Percentiles rank a stretch among this genome's conserved stretches.
Evolutionary conservation across 2,329 filamentous ascomycete genomes (phyloP).

Genomic region (Teratosphaeria pseudoeucalypti): DNA sequence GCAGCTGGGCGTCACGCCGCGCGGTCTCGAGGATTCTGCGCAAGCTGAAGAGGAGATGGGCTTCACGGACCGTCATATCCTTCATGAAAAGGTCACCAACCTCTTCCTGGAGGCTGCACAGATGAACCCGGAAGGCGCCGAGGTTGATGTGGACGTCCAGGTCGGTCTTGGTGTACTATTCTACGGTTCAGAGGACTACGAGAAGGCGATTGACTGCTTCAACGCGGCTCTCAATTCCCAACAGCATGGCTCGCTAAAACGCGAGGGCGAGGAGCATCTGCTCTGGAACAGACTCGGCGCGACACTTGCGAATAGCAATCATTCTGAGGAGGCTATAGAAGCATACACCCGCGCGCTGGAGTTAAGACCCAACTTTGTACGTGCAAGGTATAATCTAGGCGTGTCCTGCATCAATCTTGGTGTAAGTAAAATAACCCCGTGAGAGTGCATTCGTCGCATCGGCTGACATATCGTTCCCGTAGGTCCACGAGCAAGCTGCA

Average conservation of each 20-base stretch:
- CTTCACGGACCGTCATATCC: slow-evolving; percentile 81
- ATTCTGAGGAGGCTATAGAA: slow-evolving; percentile 89
- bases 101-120: slow-evolving; percentile 89
- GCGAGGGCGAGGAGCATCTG: slow-evolving; percentile 76
- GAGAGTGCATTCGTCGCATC: slow-evolving; percentile 33
- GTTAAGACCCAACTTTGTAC: slow-evolving; percentile 90
- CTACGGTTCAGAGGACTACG: slow-evolving; percentile 95
- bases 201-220: slow-evolving; percentile 98
- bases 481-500: slow-evolving; percentile 64
- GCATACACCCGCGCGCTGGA: slow-evolving; percentile 89
- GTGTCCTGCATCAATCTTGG: slow-evolving; percentile 96
- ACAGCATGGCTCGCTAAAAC: slow-evolving; percentile 74
- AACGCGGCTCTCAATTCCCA: slow-evolving; percentile 77
- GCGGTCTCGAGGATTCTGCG: slow-evolving; percentile 54
- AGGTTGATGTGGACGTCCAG: slow-evolving; percentile 98
- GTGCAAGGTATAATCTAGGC: slow-evolving; percentile 90
- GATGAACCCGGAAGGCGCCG: slow-evolving; percentile 78
- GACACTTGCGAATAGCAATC: slow-evolving; percentile 87
- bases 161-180: slow-evolving; percentile 94
- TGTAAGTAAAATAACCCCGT: slow-evolving; percentile 86
- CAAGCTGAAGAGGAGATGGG: slow-evolving; percentile 55
- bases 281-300: slow-evolving; percentile 96
- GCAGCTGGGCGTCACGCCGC: slow-evolving; percentile 60
- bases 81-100: slow-evolving; percentile 83
- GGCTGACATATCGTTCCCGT: slow-evolving; percentile 43